phyloP scores from a whole-genome alignment of 768 basidiomycete species.

The Agrocybe chaxingu region DNA sequence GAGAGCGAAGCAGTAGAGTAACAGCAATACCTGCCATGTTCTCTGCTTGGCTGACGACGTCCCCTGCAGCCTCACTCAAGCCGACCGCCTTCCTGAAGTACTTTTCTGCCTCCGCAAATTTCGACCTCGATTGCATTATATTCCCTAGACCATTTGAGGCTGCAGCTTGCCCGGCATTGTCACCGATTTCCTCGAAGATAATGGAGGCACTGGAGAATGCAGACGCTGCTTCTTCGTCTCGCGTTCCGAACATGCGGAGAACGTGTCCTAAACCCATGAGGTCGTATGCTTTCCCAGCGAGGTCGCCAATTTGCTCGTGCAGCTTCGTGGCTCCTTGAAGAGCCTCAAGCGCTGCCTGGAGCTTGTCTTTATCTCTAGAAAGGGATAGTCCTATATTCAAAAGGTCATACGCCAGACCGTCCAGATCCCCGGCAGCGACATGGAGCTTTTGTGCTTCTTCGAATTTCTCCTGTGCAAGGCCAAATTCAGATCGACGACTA shows the following conservation, averaged over 20 bases:
- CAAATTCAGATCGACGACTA: conserved; percentile 16
- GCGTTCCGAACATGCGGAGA: conserved; percentile 11
- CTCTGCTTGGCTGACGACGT: conserved; percentile 20
- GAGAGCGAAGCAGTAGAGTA: conserved; percentile 21
- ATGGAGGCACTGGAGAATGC: conserved; percentile 12
- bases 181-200: conserved; percentile 14
- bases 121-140: conserved; percentile 14
- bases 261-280: conserved; percentile 22
- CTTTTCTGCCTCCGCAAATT: conserved; percentile 17
- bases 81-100: conserved; percentile 16
- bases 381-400: conserved; percentile 23
- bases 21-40: conserved; percentile 20
- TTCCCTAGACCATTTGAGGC: conserved; percentile 22
- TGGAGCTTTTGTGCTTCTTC: conserved; percentile 20
- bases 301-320: conserved; percentile 18
- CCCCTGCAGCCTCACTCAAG: conserved; percentile 12
- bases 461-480: conserved; percentile 20
- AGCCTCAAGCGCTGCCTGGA: conserved; percentile 11
- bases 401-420: conserved; percentile 25
- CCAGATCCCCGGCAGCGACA: conserved; percentile 14
- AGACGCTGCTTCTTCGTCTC: conserved; percentile 8
- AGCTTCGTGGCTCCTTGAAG: conserved; percentile 15
- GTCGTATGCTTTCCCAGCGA: conserved; percentile 20
- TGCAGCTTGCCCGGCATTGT: conserved; percentile 19
- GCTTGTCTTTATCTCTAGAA: conserved; percentile 6